Evolutionary conservation across 352 stramenopile genomes (phyloP), one percentile per base, ranked within the genome.

Genomic region (Albugo laibachii): DNA sequence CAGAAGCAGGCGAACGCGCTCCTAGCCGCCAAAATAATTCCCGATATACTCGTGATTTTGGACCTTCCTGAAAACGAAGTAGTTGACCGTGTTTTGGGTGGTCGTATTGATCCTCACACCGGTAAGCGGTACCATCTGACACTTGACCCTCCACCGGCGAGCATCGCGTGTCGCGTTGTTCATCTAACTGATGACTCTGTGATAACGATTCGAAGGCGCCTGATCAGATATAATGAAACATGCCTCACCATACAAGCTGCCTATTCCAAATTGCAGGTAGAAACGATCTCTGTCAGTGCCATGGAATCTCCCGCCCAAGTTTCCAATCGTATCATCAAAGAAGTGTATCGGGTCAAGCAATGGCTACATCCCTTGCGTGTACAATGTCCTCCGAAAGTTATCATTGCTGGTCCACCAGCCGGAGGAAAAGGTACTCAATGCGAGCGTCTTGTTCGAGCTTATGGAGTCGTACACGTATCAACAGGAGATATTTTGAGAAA

Each of bases 371-470:
- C 69, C 4, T 44, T 81, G 5, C 54, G 50, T 31, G 45, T 82
- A 5, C 63, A 59, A 2, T 55, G 62, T 16, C 66, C 62, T n/a
- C 76, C 68, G 3, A 66, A 63, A 20, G 60, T 97, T 31, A 86
- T 97, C 48, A 95, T 96, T 48, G 73, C 73, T 0, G 94, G 93
- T 1, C 82, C 92, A 13, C 94, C 94, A 13, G 93, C 92, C 0
- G 79, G 72, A 36, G 93, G 93, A 34, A 98, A 98, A 61, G 92
- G 93, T 37, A 98, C 92, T 5, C 93, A 98, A 54, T 98, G 93
- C 56, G 86, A 97, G 58, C 69, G 80, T 52, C 83, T 97, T 27
- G 80, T 81, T 13, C 65, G 73, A 21, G 78, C 74, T 18, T 95
- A 93, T 56, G 69, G 88, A 41, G 79, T 97, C 6, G 81, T 97